Conservation (phyloP, 2,329 filamentous ascomycete genomes). For the Neoascochyta sp. region DNA sequence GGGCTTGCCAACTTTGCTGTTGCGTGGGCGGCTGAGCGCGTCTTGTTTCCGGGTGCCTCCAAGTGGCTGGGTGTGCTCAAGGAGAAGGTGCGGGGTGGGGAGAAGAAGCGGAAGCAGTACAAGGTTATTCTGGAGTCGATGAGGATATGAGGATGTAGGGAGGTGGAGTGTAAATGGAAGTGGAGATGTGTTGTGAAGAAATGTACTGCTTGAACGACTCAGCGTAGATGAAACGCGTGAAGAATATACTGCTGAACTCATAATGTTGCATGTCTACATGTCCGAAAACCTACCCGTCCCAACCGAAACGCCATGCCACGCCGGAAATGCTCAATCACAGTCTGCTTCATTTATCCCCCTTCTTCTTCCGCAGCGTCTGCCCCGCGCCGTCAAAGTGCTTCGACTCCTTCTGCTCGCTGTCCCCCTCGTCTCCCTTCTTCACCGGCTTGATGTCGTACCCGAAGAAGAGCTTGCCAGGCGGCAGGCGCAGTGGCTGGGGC, state of each 20-base stretch:
- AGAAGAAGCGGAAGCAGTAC: constrained; percentile 77
- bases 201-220: too few relatives aligned
- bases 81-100: constrained; percentile 51
- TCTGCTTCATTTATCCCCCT: constrained; percentile 47
- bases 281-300: too few relatives aligned
- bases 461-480: constrained; percentile 91
- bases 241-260: too few relatives aligned
- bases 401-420: constrained; percentile 57
- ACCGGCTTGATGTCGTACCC: constrained; percentile 90
- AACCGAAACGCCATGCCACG: too few relatives aligned
- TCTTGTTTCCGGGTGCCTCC: constrained; percentile 66
- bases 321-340: constrained; percentile 17
- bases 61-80: constrained; percentile 62
- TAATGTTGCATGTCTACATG: too few relatives aligned
- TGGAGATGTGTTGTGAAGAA: too few relatives aligned
- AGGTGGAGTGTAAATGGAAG: not conserved
- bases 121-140: constrained; percentile 61
- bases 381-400: constrained; percentile 76
- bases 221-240: too few relatives aligned
- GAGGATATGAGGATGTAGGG: constrained; percentile 15
- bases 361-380: constrained; percentile 77
- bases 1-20: constrained; percentile 65
- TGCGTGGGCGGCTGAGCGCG: constrained; percentile 69
- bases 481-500: constrained; percentile 78
- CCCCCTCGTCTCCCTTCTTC: constrained; percentile 63